These are phyloP conservation scores for Saccharomycopsis phalli DNA, from an alignment of 1,139 yeast species.

Conservation along the genomic window DNA sequence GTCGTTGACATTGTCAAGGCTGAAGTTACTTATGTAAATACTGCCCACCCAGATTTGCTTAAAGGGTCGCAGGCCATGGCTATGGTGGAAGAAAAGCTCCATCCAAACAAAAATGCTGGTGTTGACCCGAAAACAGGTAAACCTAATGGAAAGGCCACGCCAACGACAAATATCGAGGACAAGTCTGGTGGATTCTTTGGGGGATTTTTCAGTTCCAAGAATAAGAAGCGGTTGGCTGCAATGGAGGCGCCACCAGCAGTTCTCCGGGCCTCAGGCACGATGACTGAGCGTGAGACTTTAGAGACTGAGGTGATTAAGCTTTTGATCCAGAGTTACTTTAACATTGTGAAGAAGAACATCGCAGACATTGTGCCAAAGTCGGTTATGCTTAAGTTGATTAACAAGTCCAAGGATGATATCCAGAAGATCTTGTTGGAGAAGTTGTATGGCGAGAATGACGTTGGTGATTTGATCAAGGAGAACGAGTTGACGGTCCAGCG, in stretches of 20 bases:
- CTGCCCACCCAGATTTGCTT: conserved; percentile 94
- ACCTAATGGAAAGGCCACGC: conserved; percentile 39
- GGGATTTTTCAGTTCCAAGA: conserved; percentile 86
- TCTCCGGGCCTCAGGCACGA: conserved; percentile 86
- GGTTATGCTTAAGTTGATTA: conserved; percentile 83
- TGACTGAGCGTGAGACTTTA: conserved; percentile 92
- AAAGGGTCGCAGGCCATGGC: conserved; percentile 96
- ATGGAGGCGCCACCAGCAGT: conserved; percentile 98
- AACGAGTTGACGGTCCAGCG: conserved; percentile 89
- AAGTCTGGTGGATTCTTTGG: conserved; percentile 76
- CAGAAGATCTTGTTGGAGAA: conserved; percentile 86
- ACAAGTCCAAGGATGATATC: conserved; percentile 73
- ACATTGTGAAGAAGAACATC: conserved; percentile 87
- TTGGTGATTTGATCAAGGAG: conserved; percentile 77
- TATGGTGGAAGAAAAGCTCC: conserved; percentile 83
- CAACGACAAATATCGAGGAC: conserved; percentile 20
- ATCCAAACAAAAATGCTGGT: conserved; percentile 66
- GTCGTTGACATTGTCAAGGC: conserved; percentile 74
- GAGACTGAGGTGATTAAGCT: conserved; percentile 96
- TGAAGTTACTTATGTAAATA: conserved; percentile 91
- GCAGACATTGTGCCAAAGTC: conserved; percentile 94
- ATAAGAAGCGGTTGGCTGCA: conserved; percentile 86
- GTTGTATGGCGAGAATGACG: conserved; percentile 68
- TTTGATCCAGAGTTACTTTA: conserved; percentile 80
- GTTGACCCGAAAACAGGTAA: conserved; percentile 93